phyloP scores from a whole-genome alignment of 768 basidiomycete species.

The Rhodotorula sphaerocarpa region DNA sequence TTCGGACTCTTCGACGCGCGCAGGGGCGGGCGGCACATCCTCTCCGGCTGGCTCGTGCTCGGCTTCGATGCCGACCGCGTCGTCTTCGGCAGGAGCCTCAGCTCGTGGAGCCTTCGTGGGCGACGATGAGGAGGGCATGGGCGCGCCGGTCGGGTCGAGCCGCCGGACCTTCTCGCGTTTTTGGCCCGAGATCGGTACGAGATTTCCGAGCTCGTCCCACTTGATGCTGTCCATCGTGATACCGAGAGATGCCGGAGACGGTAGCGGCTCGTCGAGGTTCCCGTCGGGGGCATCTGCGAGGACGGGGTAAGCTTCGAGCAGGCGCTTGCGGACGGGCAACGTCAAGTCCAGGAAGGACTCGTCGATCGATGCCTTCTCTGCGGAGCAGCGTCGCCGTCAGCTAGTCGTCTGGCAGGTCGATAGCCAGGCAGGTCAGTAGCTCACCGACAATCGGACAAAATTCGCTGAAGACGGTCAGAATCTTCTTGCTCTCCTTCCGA shows the following conservation, averaged over 20 bases:
- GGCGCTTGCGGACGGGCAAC: slow-evolving; percentile 61
- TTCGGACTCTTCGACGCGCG: neutral
- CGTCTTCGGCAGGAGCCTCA: neutral
- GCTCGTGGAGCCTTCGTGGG: slow-evolving; percentile 3
- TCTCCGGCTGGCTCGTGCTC: slow-evolving; percentile 37
- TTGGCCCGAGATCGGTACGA: slow-evolving; percentile 50
- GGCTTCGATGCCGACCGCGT: neutral
- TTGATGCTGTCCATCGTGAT: slow-evolving; percentile 42
- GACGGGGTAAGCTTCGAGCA: slow-evolving; percentile 68
- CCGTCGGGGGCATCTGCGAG: slow-evolving; percentile 45
- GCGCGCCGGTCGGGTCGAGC: slow-evolving; percentile 41
- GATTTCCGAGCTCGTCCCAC: slow-evolving; percentile 57
- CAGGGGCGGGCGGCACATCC: neutral
- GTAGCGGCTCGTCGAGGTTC: slow-evolving; percentile 64
- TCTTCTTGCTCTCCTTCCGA: slow-evolving; percentile 78
- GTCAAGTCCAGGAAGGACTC: slow-evolving; percentile 94
- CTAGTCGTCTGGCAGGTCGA: neutral
- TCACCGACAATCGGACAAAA: slow-evolving; percentile 46
- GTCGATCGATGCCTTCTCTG: slow-evolving; percentile 96
- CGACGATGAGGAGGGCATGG: slow-evolving; percentile 14
- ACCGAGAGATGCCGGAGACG: slow-evolving; percentile 53
- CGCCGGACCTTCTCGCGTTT: slow-evolving; percentile 25
- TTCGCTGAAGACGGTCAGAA: slow-evolving; percentile 72
- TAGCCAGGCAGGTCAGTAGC: neutral
- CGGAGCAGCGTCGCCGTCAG: neutral